Percentiles rank a stretch among this genome's conserved stretches.
Evolutionary conservation across 208 protist genomes (phyloP).

Genomic region (Trypanosomatidae sp.): DNA sequence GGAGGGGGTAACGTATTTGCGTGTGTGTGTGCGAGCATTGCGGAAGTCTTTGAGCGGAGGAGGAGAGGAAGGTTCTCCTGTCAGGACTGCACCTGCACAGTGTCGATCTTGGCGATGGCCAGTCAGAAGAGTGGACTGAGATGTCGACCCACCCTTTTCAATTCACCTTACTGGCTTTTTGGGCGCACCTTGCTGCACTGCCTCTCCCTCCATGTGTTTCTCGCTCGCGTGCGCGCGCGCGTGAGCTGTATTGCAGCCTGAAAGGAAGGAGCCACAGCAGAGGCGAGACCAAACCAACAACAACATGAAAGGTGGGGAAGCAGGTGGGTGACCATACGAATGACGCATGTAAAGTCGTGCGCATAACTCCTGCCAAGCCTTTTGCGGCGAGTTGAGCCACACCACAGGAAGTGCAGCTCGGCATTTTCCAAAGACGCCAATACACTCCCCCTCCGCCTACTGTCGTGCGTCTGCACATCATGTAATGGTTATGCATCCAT

Average conservation of each 20-base stretch:
- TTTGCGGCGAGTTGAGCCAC: neutral
- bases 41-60: neutral
- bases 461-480: neutral
- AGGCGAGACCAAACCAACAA: neutral
- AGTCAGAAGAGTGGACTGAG: neutral
- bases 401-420: neutral
- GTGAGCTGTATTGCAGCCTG: neutral
- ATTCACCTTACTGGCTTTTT: neutral
- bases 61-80: neutral
- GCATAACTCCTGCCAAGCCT: neutral
- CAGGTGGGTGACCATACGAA: neutral
- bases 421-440: neutral
- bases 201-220: neutral
- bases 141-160: neutral
- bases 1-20: neutral
- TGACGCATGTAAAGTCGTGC: neutral
- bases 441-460: neutral
- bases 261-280: neutral
- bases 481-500: neutral
- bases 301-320: neutral
- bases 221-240: neutral
- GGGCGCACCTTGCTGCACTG: neutral
- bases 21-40: neutral
- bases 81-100: neutral
- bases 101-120: neutral